A percentile compares a stretch with the other conserved stretches of the same genome.
phyloP scores from a whole-genome alignment of 345 rosid genomes.

The Rhodomyrtus tomentosa region DNA sequence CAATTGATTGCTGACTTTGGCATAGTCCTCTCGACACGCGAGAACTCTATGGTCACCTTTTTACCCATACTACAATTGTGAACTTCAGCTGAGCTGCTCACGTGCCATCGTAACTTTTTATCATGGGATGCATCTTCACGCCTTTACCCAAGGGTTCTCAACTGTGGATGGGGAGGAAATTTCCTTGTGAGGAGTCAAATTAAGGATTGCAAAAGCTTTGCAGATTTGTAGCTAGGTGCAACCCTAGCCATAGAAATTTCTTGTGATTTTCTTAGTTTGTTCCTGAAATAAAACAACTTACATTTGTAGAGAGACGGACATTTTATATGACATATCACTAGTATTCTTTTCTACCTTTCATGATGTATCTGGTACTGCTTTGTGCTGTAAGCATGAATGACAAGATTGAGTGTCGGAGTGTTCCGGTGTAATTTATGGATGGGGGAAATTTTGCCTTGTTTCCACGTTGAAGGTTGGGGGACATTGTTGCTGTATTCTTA shows the following conservation, averaged over 20 bases:
- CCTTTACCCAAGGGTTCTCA: background rate
- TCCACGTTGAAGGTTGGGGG: background rate
- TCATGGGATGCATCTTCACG: background rate
- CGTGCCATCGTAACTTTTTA: background rate
- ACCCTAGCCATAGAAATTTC: background rate
- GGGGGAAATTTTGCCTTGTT: background rate
- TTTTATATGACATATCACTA: background rate
- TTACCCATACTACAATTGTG: background rate
- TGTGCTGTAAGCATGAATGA: background rate
- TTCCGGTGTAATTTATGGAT: background rate
- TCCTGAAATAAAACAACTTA: background rate
- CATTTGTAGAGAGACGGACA: background rate
- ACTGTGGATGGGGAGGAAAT: background rate
- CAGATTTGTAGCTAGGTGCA: background rate
- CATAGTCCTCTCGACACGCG: background rate
- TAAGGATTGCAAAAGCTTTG: background rate
- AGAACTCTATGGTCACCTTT: background rate
- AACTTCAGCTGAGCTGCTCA: background rate
- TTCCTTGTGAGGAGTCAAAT: background rate
- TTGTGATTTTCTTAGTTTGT: background rate
- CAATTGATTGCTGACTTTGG: background rate
- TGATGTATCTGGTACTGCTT: background rate
- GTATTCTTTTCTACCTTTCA: background rate
- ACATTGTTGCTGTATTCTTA: background rate
- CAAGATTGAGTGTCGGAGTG: background rate